phyloP scores from a whole-genome alignment of 2,329 filamentous ascomycete species.

The Zymoseptoria brevis region DNA sequence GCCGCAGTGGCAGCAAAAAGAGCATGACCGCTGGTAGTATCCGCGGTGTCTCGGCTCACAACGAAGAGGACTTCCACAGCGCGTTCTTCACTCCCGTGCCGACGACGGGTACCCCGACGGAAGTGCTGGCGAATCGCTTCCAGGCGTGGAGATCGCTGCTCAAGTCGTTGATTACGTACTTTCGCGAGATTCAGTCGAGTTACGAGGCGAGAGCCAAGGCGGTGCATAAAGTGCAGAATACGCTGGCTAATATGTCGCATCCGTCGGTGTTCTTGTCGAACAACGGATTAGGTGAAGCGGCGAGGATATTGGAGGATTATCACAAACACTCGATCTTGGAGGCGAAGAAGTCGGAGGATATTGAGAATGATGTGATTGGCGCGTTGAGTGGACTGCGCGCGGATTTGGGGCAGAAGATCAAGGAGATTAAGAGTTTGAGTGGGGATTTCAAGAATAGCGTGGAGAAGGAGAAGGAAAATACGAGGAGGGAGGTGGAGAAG shows the following conservation, averaged over 20 bases:
- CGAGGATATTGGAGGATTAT: slow-evolving; percentile 70
- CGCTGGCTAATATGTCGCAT: slow-evolving; percentile 69
- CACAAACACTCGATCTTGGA: slow-evolving; percentile 74
- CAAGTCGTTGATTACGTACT: slow-evolving; percentile 90
- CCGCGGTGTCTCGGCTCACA: slow-evolving; percentile 57
- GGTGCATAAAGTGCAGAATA: slow-evolving; percentile 71
- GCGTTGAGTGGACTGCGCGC: slow-evolving; percentile 77
- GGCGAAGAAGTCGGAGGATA: slow-evolving; percentile 79
- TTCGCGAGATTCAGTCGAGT: slow-evolving; percentile 80
- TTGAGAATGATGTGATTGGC: slow-evolving; percentile 83
- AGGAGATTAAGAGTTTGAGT: slow-evolving; percentile 90
- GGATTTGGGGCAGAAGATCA: slow-evolving; percentile 92
- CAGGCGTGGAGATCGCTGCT: slow-evolving; percentile 94
- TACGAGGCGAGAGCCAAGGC: slow-evolving; percentile 82
- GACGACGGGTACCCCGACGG: slow-evolving; percentile 78
- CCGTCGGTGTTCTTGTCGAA: slow-evolving; percentile 70
- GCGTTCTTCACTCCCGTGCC: slow-evolving; percentile 87
- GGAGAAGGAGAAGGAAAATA: slow-evolving; percentile 85
- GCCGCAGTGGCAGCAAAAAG: slow-evolving; percentile 69
- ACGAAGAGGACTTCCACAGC: slow-evolving; percentile 66
- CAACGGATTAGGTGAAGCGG: slow-evolving; percentile 80
- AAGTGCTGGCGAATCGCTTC: slow-evolving; percentile 78
- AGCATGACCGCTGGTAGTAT: slow-evolving; percentile 83
- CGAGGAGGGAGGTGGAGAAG: slow-evolving; percentile 67
- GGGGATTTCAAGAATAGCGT: slow-evolving; percentile 97